Conservation (phyloP, 192 early-diverging fungal genomes). For the Radiomyces spectabilis region DNA sequence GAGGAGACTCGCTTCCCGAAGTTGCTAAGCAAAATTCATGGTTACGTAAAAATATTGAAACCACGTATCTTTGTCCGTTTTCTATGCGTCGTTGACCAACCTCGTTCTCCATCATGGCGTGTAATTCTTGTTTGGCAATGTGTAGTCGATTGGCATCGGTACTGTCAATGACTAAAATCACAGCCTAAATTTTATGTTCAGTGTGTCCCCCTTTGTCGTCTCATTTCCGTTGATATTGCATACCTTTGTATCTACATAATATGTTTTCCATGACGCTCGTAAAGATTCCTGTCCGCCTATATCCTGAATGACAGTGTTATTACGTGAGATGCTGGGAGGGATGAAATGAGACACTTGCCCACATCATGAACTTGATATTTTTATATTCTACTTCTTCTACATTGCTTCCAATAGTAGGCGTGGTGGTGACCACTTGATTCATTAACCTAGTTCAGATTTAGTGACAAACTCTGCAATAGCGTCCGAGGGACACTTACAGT, state of each 20-base stretch:
- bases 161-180: slow-evolving; percentile 69
- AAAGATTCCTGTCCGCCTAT: slow-evolving; percentile 57
- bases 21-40: slow-evolving; percentile 28
- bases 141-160: slow-evolving; percentile 56
- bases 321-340: too few relatives aligned
- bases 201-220: background rate
- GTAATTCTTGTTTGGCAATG: slow-evolving; percentile 53
- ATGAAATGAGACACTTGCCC: too few relatives aligned
- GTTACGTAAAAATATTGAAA: background rate
- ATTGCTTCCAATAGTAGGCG: slow-evolving; percentile 66
- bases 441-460: slow-evolving; percentile 30
- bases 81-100: slow-evolving; percentile 13
- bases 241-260: slow-evolving; percentile 56
- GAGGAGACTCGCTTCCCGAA: slow-evolving; percentile 48
- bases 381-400: slow-evolving; percentile 64
- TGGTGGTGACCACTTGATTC: slow-evolving; percentile 56
- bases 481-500: slow-evolving; percentile 28
- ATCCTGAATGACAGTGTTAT: slow-evolving; percentile 33
- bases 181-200: slow-evolving; percentile 27
- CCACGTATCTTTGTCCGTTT: background rate
- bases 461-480: background rate
- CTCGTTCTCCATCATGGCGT: slow-evolving; percentile 64
- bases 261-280: slow-evolving; percentile 58
- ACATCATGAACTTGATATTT: slow-evolving; percentile 64
- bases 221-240: background rate